Conservation (phyloP, 23 red algal genomes). For the Porphyridium purpureum region DNA sequence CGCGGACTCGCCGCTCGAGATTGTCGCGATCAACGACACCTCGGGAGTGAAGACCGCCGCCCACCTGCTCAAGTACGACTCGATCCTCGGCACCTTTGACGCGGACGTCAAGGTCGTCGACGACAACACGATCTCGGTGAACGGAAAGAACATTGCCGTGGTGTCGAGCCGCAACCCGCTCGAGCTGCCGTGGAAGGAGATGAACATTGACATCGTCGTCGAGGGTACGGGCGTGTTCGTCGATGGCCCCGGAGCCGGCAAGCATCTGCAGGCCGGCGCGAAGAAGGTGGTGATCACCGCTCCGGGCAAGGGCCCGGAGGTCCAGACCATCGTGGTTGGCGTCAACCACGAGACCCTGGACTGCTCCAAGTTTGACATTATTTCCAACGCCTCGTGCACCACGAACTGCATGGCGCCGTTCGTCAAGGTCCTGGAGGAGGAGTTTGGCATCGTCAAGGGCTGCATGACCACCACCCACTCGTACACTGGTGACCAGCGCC, state of each 20-base stretch:
- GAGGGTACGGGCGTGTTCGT: constrained; percentile 95
- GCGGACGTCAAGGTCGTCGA: constrained; percentile 38
- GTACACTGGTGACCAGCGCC: constrained; percentile 78
- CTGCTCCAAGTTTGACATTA: constrained; percentile 63
- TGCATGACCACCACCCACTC: constrained; percentile 99
- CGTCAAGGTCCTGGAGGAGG: constrained; percentile 81
- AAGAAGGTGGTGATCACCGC: constrained; percentile 99
- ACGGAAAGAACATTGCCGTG: constrained; percentile 72
- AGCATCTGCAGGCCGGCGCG: constrained; percentile 88
- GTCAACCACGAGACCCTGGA: constrained; percentile 58
- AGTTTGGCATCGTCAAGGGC: constrained; percentile 83
- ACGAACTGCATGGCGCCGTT: constrained; percentile 98
- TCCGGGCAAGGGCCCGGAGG: constrained; percentile 79
- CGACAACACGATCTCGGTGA: constrained; percentile 53
- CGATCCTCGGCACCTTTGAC: constrained; percentile 71
- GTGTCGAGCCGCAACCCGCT: constrained; percentile 81
- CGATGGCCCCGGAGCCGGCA: constrained; percentile 45
- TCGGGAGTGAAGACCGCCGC: constrained; percentile 87
- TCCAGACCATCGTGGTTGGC: constrained; percentile 72
- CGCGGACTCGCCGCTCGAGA: constrained; percentile 53
- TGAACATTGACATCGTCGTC: constrained; percentile 79
- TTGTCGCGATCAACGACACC: constrained; percentile 92
- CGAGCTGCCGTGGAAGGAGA: constrained; percentile 73
- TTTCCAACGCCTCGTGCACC: constrained; percentile 93
- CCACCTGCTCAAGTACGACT: constrained; percentile 98